A percentile compares a stretch with the other conserved stretches of the same genome.
phyloP scores from a whole-genome alignment of 2,329 filamentous ascomycete species.

The Exophiala bonariae region DNA sequence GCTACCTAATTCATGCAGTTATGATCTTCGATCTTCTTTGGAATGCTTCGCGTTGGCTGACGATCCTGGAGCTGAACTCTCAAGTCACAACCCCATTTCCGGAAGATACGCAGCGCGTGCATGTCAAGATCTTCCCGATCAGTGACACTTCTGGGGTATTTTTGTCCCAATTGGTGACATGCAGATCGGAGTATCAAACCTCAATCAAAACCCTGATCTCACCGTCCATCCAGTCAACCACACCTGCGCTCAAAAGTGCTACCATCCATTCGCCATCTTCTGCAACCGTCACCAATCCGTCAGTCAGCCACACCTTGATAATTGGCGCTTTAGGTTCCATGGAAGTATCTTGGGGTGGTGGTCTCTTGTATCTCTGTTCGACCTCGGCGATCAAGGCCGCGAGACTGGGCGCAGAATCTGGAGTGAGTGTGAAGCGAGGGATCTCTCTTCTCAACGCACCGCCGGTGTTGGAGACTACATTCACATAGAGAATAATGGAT shows the following conservation, averaged over 20 bases:
- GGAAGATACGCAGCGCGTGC: neutral
- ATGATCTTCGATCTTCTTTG: no score
- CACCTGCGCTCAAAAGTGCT: constrained; percentile 42
- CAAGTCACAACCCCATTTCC: neutral
- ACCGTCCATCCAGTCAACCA: constrained; percentile 49
- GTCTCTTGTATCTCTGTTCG: constrained; percentile 17
- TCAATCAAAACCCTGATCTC: constrained; percentile 45
- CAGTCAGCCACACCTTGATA: constrained; percentile 43
- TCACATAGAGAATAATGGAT: constrained; percentile 24
- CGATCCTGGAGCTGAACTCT: no score
- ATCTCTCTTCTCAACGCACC: constrained; percentile 22
- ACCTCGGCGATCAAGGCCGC: constrained; percentile 20
- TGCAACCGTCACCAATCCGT: constrained; percentile 40
- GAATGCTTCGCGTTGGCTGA: no score
- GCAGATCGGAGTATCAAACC: constrained; percentile 18
- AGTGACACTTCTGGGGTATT: no score
- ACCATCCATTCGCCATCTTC: constrained; percentile 47
- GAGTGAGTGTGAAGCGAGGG: constrained; percentile 23
- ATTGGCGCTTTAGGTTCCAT: constrained; percentile 9
- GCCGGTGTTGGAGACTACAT: constrained; percentile 25
- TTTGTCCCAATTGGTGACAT: neutral
- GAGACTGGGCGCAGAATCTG: constrained; percentile 20
- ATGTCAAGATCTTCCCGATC: no score
- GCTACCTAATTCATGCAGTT: no score
- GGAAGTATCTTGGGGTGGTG: constrained; percentile 2